Percentiles rank a stretch among this genome's conserved stretches.
Evolutionary conservation across 2,329 filamentous ascomycete species (phyloP).

Genomic region (Aspergillus sergii): DNA sequence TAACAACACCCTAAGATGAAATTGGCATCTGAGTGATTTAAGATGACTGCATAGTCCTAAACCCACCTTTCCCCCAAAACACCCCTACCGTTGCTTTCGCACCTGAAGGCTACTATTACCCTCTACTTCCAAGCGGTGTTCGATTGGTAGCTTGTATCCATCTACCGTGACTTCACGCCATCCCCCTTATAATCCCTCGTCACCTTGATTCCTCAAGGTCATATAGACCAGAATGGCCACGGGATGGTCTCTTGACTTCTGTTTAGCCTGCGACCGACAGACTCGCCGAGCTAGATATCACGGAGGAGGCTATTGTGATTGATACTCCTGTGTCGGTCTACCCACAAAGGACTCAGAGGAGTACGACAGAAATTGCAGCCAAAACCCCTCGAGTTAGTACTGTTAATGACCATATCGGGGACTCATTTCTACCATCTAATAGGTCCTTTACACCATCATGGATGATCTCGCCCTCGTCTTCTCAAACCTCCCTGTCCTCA

Average conservation of each 20-base stretch:
- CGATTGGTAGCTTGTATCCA: neutral
- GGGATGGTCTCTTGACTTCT: slow-evolving; percentile 85
- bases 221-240: slow-evolving; percentile 33
- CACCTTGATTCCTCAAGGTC: neutral
- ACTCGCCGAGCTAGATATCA: slow-evolving; percentile 80
- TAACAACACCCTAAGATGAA: neutral
- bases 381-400: slow-evolving; percentile 11
- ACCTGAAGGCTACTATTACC: neutral
- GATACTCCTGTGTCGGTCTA: slow-evolving; percentile 10
- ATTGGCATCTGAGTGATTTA: neutral
- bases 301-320: slow-evolving; percentile 9
- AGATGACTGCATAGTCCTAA: neutral
- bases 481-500: slow-evolving; percentile 81
- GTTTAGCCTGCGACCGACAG: slow-evolving; percentile 90
- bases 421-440: slow-evolving; percentile 19
- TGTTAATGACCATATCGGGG: slow-evolving; percentile 10
- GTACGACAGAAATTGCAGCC: slow-evolving; percentile 3
- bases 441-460: slow-evolving; percentile 14
- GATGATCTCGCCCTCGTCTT: slow-evolving; percentile 64
- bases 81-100: neutral
- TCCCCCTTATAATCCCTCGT: neutral
- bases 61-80: neutral
- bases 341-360: neutral
- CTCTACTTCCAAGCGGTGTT: neutral
- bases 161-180: neutral